Evolutionary conservation across 768 basidiomycete species (phyloP).

Genomic region (Mycena galericulata): DNA sequence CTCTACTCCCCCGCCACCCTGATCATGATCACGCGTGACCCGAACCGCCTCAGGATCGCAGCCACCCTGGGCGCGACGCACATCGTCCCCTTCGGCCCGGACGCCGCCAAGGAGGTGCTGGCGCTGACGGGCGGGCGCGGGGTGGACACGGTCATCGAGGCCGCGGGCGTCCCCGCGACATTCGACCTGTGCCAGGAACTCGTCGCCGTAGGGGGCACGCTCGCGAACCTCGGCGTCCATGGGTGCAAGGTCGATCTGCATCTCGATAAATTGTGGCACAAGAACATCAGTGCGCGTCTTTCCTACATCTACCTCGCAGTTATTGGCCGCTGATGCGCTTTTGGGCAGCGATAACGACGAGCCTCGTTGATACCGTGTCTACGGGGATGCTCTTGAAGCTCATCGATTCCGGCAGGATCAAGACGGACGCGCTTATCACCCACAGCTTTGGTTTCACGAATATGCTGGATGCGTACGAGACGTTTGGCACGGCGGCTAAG

Average conservation of each 20-base stretch:
- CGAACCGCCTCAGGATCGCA: slow-evolving; percentile 32
- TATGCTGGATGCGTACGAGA: slow-evolving; percentile 35
- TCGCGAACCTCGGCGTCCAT: slow-evolving; percentile 41
- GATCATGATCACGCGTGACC: slow-evolving; percentile 37
- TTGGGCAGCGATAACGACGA: slow-evolving; percentile 25
- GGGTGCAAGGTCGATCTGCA: slow-evolving; percentile 36
- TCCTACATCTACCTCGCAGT: neutral
- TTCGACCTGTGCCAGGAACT: slow-evolving; percentile 40
- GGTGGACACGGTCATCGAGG: slow-evolving; percentile 39
- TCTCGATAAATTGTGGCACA: slow-evolving; percentile 39
- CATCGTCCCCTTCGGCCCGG: slow-evolving; percentile 30
- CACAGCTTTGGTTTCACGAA: slow-evolving; percentile 37
- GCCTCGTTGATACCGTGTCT: slow-evolving; percentile 37
- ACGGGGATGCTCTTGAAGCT: slow-evolving; percentile 37
- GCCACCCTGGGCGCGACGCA: slow-evolving; percentile 36
- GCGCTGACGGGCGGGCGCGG: slow-evolving; percentile 36
- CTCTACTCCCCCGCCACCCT: slow-evolving; percentile 35
- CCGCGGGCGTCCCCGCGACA: slow-evolving; percentile 38
- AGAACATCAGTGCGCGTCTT: slow-evolving; percentile 37
- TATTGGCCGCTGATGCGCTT: neutral
- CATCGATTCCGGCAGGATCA: slow-evolving; percentile 35
- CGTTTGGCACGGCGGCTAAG: slow-evolving; percentile 36
- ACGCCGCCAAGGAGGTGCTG: slow-evolving; percentile 34
- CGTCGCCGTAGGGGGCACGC: slow-evolving; percentile 38
- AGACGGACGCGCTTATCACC: slow-evolving; percentile 31